Conservation (phyloP, 345 rosid species). For the Salix caprea region DNA sequence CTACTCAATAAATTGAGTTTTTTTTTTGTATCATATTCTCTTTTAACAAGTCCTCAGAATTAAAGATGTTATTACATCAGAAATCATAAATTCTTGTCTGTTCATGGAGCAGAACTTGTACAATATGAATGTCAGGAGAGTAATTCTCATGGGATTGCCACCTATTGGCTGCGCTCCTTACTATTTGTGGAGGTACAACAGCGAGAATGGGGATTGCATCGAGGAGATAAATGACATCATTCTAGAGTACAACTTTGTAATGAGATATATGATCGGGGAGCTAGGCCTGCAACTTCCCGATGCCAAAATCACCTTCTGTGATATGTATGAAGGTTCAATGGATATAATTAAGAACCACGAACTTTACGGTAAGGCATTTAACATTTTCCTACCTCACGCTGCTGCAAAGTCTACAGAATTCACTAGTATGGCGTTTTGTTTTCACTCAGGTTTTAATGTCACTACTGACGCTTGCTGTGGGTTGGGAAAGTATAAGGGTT, state of each 20-base stretch:
- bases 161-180: conserved; percentile 85
- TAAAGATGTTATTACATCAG: not conserved
- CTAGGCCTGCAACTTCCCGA: too few relatives aligned
- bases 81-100: not conserved
- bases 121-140: conserved; percentile 50
- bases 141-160: conserved; percentile 81
- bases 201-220: too few relatives aligned
- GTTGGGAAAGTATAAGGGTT: conserved; percentile 72
- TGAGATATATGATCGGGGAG: too few relatives aligned
- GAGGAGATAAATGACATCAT: too few relatives aligned
- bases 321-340: conserved; percentile 54
- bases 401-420: not conserved
- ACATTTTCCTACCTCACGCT: not conserved
- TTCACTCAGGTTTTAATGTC: conserved; percentile 58
- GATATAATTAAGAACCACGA: conserved; percentile 65
- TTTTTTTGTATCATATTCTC: not conserved
- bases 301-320: too few relatives aligned
- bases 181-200: too few relatives aligned
- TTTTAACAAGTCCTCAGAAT: not conserved
- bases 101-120: conserved; percentile 57
- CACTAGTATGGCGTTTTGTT: not conserved
- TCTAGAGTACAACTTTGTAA: too few relatives aligned
- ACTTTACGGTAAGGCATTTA: conserved; percentile 46
- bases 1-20: too few relatives aligned
- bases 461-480: conserved; percentile 86